Base-by-base conservation (phyloP, 768 basidiomycete genomes). In the Termitomyces sp. region DNA sequence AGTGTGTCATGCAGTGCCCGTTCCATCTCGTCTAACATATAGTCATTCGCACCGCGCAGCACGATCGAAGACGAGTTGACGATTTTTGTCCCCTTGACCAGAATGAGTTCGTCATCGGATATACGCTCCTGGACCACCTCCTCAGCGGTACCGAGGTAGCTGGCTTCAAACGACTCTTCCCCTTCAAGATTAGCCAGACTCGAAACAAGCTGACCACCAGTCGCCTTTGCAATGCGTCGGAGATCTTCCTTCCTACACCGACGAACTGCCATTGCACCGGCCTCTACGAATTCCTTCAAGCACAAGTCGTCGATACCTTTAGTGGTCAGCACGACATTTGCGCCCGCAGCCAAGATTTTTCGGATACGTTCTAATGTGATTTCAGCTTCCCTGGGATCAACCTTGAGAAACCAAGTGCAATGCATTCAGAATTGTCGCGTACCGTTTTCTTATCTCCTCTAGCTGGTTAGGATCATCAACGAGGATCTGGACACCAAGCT, bases 1-100 rank as follows among this genome's bases (percentile, higher is more conserved):
- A 98, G 72, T 2, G 92, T 90, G 70, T 99, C 97, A 69, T 99
- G 96, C 64, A 98, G 72, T 0, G 93, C 89, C 48, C 97, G 80
- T 75, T 99, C 97, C 97, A 98, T 99, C 79, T 99, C 97, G 70
- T 99, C 97, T 64, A 98, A 76, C 91, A 98, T 94, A 72, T 96
- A 98, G 72, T 99, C 97, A 71, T 98, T 99, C 29, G 97, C 97
- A 46, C 97, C 97, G 55, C 97, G 84, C 58, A 99, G 79, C 57
- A 99, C 84, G 66, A 99, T 90, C 20, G 94, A 97, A 14, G 90
- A 80, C 24, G 94, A 95, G 76, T 76, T 94, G 68, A 98, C 95
- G 42, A 94, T 88, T 74, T 96, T 98, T 50, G 95, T 98, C 3
- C 97, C 97, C 77, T 98, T 99, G 77, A 98, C 79, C 62, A 99